A percentile compares a stretch with the other conserved stretches of the same genome.
Conservation (phyloP, 768 basidiomycete genomes). For the Mycena capillaripes region DNA sequence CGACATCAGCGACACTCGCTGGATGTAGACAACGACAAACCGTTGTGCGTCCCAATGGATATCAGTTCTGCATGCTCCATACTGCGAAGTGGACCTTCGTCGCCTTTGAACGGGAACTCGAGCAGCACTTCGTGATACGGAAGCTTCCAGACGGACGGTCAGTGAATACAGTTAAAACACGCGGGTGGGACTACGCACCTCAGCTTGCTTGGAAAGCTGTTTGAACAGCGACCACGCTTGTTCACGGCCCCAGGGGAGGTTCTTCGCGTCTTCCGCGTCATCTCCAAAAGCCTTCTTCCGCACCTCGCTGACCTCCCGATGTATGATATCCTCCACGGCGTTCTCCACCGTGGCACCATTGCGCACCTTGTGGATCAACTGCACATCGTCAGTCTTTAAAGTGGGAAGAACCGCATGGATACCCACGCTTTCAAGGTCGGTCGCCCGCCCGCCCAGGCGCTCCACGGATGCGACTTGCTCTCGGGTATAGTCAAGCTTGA, state of each 20-base stretch:
- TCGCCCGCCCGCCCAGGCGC: constrained; percentile 90
- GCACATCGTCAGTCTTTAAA: constrained; percentile 1
- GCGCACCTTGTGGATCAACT: constrained; percentile 90
- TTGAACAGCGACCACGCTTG: constrained; percentile 92
- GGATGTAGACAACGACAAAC: constrained; percentile 41
- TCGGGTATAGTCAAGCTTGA: constrained; percentile 65
- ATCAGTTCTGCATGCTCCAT: constrained; percentile 95
- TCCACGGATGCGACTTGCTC: constrained; percentile 73
- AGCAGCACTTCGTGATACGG: constrained; percentile 87
- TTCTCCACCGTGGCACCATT: constrained; percentile 79
- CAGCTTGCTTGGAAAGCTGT: constrained; percentile 72
- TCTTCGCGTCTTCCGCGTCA: constrained; percentile 89
- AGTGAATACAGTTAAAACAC: neutral
- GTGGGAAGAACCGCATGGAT: neutral
- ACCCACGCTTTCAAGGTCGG: constrained; percentile 87
- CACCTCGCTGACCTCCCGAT: constrained; percentile 83
- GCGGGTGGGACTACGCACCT: constrained; percentile 61
- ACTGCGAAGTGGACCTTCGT: constrained; percentile 81
- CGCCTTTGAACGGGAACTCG: constrained; percentile 93
- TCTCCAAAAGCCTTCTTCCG: constrained; percentile 95
- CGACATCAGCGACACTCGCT: constrained; percentile 45
- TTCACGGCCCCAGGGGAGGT: constrained; percentile 84
- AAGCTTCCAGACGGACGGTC: constrained; percentile 58
- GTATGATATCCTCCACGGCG: constrained; percentile 92
- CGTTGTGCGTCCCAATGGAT: constrained; percentile 80